Base-by-base conservation (phyloP, 257 asterid species). In the Parsonsia alboflavescens region DNA sequence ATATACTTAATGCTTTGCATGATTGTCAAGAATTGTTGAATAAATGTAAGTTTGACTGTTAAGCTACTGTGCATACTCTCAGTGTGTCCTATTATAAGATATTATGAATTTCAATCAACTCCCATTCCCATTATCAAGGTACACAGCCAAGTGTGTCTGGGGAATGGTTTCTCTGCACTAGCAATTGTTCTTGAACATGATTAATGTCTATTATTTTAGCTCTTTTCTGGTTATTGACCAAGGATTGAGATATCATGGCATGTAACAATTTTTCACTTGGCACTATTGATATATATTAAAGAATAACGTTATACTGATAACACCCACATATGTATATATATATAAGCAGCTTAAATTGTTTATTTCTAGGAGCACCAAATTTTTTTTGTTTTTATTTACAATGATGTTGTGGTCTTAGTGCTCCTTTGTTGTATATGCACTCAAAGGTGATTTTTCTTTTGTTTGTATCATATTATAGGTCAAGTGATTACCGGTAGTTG, bases 401-500 rank as follows among this genome's bases (percentile, higher is more conserved):
- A 57, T 72, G 52, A 56, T n/a, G 17, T 50, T 17, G 17, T 41
- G n/a, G 17, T 61, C 24, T 22, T 36, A 71, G 53, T 45, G 10
- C 53, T 30, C 49, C 3, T 0, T 59, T 44, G 6, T 56, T 44
- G 36, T 44, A 53, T 17, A 44, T 41, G 46, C 58, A 19, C 26
- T 76, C 28, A 19, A 62, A 76, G 21, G 39, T 56, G 45, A 33
- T 63, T 58, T 63, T 58, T 78, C 10, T 64, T 50, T 59, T 64
- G 24, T 36, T 42, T 76, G 9, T 76, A 13, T 68, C 67, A 46
- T 74, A 57, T 72, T 65, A 59, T 68, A 95, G 99, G 99, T 66
- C 99, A 95, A 90, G 99, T 95, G 57, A 92, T 95, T 72, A 92
- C 98, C 68, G 99, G 99, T 53, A 92, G 99, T 82, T 92, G 99